Conservation (phyloP, 2,329 filamentous ascomycete genomes). For the Metarhizium album region DNA sequence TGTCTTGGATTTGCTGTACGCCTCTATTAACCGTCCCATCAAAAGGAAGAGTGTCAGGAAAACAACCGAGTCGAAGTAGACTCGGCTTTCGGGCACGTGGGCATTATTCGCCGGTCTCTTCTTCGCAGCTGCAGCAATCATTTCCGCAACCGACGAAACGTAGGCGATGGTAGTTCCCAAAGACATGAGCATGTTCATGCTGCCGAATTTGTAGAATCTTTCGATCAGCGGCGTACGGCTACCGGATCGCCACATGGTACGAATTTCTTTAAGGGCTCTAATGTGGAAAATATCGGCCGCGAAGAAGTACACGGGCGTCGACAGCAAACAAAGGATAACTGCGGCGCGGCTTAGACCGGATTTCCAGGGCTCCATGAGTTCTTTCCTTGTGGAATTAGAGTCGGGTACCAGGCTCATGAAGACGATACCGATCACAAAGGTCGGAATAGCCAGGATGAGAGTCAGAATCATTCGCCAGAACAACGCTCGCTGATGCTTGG, state of each 20-base stretch:
- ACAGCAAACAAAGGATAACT: conserved; percentile 68
- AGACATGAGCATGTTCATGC: conserved; percentile 92
- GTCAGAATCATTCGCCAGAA: conserved; percentile 62
- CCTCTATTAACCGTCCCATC: conserved; percentile 63
- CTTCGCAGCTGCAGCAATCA: conserved; percentile 52
- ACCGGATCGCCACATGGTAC: conserved; percentile 62
- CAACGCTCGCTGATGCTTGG: conserved; percentile 57
- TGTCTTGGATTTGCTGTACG: conserved; percentile 84
- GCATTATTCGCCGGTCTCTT: too few species aligned
- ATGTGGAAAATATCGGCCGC: conserved; percentile 78
- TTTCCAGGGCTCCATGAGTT: conserved; percentile 59
- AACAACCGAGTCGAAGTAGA: conserved; percentile 89
- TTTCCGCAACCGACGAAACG: conserved; percentile 66
- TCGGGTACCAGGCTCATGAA: conserved; percentile 73
- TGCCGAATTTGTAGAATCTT: conserved; percentile 85
- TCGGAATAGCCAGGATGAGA: conserved; percentile 61
- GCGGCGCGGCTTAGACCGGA: conserved; percentile 66
- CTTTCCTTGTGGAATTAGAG: conserved; percentile 46
- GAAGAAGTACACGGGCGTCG: conserved; percentile 80
- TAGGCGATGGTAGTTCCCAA: conserved; percentile 84
- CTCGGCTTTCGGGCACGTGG: conserved; percentile 33
- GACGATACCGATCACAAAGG: conserved; percentile 77
- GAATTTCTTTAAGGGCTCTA: conserved; percentile 68
- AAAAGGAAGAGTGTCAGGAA: conserved; percentile 86
- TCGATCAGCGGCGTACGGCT: conserved; percentile 63